Conservation (phyloP, 495 filamentous ascomycete species). For the Talaromyces liani region DNA sequence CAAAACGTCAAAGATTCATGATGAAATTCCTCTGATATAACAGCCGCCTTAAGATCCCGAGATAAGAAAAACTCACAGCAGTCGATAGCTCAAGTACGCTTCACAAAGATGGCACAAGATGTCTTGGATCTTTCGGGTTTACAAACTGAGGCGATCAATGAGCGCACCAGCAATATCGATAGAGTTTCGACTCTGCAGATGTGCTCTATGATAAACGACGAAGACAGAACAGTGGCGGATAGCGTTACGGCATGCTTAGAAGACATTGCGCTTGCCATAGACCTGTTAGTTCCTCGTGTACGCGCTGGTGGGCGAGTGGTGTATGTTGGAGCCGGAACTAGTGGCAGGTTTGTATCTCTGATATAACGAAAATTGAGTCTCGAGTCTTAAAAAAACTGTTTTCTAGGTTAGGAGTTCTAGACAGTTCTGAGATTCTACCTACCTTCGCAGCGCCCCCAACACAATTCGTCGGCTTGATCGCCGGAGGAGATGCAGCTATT, state of each 20-base stretch:
- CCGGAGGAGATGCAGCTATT: constrained; percentile 32
- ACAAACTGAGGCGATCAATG: constrained; percentile 30
- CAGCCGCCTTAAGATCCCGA: background rate
- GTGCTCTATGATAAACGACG: constrained; percentile 26
- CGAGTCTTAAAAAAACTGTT: too few species aligned
- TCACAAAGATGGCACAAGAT: constrained; percentile 11
- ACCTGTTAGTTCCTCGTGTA: constrained; percentile 25
- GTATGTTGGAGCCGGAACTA: constrained; percentile 34
- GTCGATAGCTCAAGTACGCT: background rate
- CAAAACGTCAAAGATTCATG: background rate
- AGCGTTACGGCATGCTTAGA: constrained; percentile 24
- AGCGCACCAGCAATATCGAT: constrained; percentile 24
- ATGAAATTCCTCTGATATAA: background rate
- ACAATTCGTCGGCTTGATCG: constrained; percentile 31
- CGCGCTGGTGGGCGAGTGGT: constrained; percentile 28
- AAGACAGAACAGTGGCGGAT: constrained; percentile 24
- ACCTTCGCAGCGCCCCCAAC: constrained; percentile 28
- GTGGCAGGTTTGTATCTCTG: constrained; percentile 12
- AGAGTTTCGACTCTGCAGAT: constrained; percentile 28
- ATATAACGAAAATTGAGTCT: too few species aligned
- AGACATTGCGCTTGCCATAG: constrained; percentile 25
- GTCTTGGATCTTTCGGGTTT: constrained; percentile 19
- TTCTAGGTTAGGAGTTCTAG: constrained; percentile 30
- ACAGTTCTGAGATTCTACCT: constrained; percentile 32
- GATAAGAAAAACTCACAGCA: background rate